Evolutionary conservation across 2,329 filamentous ascomycete genomes (phyloP), one percentile per base, ranked within the genome.

Genomic region (Beauveria varroae): DNA sequence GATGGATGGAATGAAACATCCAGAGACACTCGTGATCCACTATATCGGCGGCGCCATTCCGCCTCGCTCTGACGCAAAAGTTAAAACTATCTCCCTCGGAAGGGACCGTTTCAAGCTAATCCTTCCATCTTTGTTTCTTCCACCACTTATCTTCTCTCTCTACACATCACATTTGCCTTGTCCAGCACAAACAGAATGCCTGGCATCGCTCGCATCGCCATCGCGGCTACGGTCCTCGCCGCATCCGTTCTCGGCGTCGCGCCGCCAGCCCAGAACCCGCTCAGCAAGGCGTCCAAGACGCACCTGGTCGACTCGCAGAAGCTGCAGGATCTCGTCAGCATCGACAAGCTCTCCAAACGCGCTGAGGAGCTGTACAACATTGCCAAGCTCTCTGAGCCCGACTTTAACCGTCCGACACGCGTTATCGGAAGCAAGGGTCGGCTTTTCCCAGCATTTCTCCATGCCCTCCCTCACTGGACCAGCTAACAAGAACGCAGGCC

Each of bases 321-420:
- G 16, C 76, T 89, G 2, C 83, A 89, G 72, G 74, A 73, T 18
- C 75, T 75, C 63, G 87, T 91, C 72, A 77, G 74, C 20, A 72
- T 74, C 46, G 74, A 82, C 20, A 83, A 80, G 26, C 81, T 91
- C 7, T 72, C 86, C 47, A 72, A 76, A 5, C 82, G 86, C 22
- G 84, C 87, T 5, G 76, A 86, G 67, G 72, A 83, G 46, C 80
- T 91, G 9, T 89, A 82, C 67, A 75, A 81, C 57, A 81, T 89
- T 60, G 86, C 87, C 0, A 77, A 86, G 70, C 75, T 80, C 57
- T 79, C 81, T 12, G 74, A 81, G 63, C 75, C 79, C 1, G 84
- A 89, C 64, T 88, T 85, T 68, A 82, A 82, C 63, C 87, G 87
- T 67, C 87, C 87, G 1, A 90, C 87, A 1, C 81, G 87, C 58